Evolutionary conservation across 2,329 filamentous ascomycete genomes (phyloP).

Genomic region (Knufia fluminis): DNA sequence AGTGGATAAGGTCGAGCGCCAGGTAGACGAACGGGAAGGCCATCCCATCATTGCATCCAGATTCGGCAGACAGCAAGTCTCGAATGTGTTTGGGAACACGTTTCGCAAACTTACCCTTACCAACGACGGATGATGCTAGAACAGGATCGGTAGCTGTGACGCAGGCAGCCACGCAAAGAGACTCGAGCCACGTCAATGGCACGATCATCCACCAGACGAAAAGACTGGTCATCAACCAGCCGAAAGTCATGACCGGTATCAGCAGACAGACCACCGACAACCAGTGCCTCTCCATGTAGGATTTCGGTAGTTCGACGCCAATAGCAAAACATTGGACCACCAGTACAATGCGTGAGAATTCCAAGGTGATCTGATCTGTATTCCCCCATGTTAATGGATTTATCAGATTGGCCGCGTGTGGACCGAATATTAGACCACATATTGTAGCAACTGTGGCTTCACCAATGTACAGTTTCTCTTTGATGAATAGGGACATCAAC

Average conservation of each 20-base stretch:
- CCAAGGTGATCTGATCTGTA: constrained; percentile 57
- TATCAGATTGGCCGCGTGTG: constrained; percentile 56
- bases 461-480: constrained; percentile 96
- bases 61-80: constrained; percentile 90
- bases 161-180: constrained; percentile 77
- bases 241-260: constrained; percentile 93
- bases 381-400: constrained; percentile 55
- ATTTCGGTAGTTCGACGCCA: constrained; percentile 58
- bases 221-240: constrained; percentile 72
- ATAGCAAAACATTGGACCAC: constrained; percentile 67
- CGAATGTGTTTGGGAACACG: constrained; percentile 94
- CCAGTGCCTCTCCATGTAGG: constrained; percentile 98
- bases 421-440: constrained; percentile 62
- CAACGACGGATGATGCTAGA: constrained; percentile 91
- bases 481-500: constrained; percentile 95
- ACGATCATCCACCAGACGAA: constrained; percentile 89
- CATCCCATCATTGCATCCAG: constrained; percentile 99
- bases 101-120: constrained; percentile 97
- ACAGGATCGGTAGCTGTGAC: constrained; percentile 97
- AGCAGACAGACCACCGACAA: constrained; percentile 79
- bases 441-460: constrained; percentile 85
- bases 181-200: constrained; percentile 77
- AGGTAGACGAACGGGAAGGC: constrained; percentile 97
- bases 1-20: constrained; percentile 79
- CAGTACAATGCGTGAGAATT: constrained; percentile 62